Conservation (phyloP, 2,329 filamentous ascomycete genomes). For the Thielaviopsis euricoi region DNA sequence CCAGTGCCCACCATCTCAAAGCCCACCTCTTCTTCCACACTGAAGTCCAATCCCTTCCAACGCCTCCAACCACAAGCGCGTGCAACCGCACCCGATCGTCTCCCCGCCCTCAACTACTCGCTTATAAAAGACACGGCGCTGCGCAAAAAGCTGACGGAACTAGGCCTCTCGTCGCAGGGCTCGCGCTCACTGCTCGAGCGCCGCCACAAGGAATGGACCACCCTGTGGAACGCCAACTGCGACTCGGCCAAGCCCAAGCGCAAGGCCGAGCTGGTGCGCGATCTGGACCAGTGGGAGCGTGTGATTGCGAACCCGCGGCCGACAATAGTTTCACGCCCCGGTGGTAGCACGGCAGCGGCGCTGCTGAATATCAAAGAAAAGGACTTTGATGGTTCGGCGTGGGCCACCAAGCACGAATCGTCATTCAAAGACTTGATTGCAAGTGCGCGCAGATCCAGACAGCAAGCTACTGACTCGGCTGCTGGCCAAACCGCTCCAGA, state of each 20-base stretch:
- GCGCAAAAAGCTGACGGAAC: slow-evolving; percentile 63
- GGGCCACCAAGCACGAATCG: slow-evolving; percentile 53
- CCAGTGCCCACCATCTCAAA: slow-evolving; percentile 4
- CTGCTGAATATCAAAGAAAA: slow-evolving; percentile 54
- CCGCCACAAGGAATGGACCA: slow-evolving; percentile 85
- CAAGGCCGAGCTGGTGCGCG: slow-evolving; percentile 55
- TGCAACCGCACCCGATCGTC: slow-evolving; percentile 35
- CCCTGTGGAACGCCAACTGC: slow-evolving; percentile 93
- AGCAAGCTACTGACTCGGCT: slow-evolving; percentile 19
- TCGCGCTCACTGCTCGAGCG: slow-evolving; percentile 52
- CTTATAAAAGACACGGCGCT: slow-evolving; percentile 67
- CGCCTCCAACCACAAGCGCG: slow-evolving; percentile 15
- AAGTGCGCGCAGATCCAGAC: slow-evolving; percentile 46
- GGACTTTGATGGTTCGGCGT: slow-evolving; percentile 67
- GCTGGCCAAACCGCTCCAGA: background rate
- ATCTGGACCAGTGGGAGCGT: slow-evolving; percentile 74
- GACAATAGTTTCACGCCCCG: slow-evolving; percentile 28
- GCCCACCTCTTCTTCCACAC: background rate
- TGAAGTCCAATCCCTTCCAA: slow-evolving; percentile 12
- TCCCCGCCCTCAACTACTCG: slow-evolving; percentile 73
- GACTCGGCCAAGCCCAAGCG: slow-evolving; percentile 60
- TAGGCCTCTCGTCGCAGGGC: slow-evolving; percentile 61
- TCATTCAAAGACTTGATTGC: slow-evolving; percentile 71
- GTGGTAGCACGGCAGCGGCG: slow-evolving; percentile 27
- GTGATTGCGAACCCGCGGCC: slow-evolving; percentile 34